Base-by-base conservation (phyloP, 1,139 yeast species). In the Yamadazyma sp. region DNA sequence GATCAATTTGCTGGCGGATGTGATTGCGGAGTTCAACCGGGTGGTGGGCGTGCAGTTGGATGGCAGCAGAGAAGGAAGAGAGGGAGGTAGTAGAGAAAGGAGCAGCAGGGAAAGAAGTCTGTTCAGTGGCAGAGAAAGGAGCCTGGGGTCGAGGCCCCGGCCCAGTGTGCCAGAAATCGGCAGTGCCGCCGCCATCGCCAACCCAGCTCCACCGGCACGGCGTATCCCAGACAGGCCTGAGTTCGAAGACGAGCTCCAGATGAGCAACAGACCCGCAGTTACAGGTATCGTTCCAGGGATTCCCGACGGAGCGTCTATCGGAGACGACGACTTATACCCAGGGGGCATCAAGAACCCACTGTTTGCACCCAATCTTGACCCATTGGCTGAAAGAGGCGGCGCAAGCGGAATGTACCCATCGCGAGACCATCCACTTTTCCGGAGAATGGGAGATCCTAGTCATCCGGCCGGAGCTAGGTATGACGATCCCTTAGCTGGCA, bases 241-340 rank as follows among this genome's bases (percentile, higher is more conserved):
- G 16, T 79, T 79, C 54, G 83, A 79, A 31, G 83, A 78, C 53
- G 83, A 79, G 50, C 73, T 74, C 46, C 75, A 76, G 48, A 59
- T 75, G 39, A 49, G 46, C 35, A 5, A 28, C 47, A 15, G 28
- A 29, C 17, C 33, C n/a, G 16, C 30, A 34, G 14, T 49, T 59
- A 31, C 27, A 7, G 38, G 42, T 8, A 22, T 31, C 5, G 39
- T 35, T 12, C 47, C 69, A 2, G 28, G 38, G 8, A 30, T 36
- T 9, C 35, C 37, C 9, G 34, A 16, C 12, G 35, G 23, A 8
- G 18, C 28, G 9, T n/a, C 40, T 7, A 66, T 73, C 34, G 84
- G 83, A 0, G 74, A 71, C 33, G 58, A 65, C 17, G 85, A 79
- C 52, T 58, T 77, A 37, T 62, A 73, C 46, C 83, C 83, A 1